Evolutionary conservation across 768 basidiomycete species (phyloP).

Genomic region (Hirschioporus abietinus): DNA sequence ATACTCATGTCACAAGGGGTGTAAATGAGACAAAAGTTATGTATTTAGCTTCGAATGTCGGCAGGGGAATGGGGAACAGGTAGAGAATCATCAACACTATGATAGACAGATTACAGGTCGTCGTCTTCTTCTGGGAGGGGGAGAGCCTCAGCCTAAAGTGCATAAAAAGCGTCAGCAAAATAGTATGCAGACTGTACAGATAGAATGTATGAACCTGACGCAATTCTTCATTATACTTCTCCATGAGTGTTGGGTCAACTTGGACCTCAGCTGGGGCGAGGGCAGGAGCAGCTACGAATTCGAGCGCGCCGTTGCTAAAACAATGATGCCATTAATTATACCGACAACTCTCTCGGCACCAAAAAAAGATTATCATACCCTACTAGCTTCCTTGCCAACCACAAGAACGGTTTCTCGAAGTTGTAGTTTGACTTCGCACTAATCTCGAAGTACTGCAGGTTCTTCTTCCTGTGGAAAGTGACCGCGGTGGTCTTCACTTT

Average conservation of each 20-base stretch:
- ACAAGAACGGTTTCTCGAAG: conserved; percentile 99
- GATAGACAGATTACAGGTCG: conserved; percentile 47
- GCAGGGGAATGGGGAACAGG: neutral
- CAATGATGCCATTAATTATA: conserved; percentile 1
- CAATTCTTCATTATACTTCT: conserved; percentile 75
- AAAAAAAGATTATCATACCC: conserved; percentile 50
- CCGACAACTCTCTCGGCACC: neutral
- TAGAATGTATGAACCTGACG: conserved; percentile 39
- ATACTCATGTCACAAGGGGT: neutral
- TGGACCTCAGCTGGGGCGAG: conserved; percentile 90
- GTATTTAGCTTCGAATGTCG: neutral
- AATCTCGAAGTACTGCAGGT: conserved; percentile 99
- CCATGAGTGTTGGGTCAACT: conserved; percentile 76
- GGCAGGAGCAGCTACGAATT: conserved; percentile 96
- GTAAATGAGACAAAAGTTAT: neutral
- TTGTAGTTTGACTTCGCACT: conserved; percentile 99
- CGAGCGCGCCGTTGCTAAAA: conserved; percentile 73
- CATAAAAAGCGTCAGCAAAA: conserved; percentile 3
- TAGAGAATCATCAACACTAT: neutral
- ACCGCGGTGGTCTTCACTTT: conserved; percentile 99
- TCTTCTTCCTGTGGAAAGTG: conserved; percentile 99
- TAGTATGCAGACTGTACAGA: conserved; percentile 11
- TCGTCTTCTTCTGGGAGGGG: conserved; percentile 99
- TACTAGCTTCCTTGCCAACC: conserved; percentile 97
- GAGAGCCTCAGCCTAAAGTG: conserved; percentile 69